These are phyloP conservation scores for Alternaria hordeiaustralica DNA, from an alignment of 2,329 filamentous ascomycete genomes.

Conservation along the genomic window DNA sequence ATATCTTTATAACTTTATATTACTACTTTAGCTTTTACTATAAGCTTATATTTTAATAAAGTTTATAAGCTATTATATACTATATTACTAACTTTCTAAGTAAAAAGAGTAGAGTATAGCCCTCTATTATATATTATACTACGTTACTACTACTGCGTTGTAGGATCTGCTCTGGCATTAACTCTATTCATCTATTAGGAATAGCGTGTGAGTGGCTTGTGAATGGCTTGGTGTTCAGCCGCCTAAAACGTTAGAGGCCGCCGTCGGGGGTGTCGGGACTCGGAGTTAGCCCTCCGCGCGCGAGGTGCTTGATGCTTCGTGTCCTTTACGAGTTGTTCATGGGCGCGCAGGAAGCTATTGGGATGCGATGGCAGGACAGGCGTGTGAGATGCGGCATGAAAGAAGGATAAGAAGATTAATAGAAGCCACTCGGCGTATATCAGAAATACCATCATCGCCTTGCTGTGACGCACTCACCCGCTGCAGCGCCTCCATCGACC, in stretches of 20 bases:
- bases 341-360: not conserved
- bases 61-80: too few relatives aligned
- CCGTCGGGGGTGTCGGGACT: conserved; percentile 7
- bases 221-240: conserved; percentile 5
- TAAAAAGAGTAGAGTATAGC: too few relatives aligned
- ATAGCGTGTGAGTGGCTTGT: not conserved
- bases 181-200: too few relatives aligned
- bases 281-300: conserved; percentile 18
- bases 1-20: too few relatives aligned
- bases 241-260: not conserved
- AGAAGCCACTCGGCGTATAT: not conserved
- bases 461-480: not conserved
- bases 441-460: not conserved
- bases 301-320: conserved; percentile 18
- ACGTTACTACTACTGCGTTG: too few relatives aligned
- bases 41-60: too few relatives aligned
- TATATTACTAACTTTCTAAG: too few relatives aligned
- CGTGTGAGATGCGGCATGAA: not conserved
- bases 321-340: conserved; percentile 5
- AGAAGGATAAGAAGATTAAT: not conserved
- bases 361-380: not conserved
- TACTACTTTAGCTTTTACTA: too few relatives aligned
- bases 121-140: too few relatives aligned
- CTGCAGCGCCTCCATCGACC: conserved; percentile 12
- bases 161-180: too few relatives aligned